phyloP scores from a whole-genome alignment of 352 stramenopile genomes.

The Hyaloperonospora arabidopsidis region DNA sequence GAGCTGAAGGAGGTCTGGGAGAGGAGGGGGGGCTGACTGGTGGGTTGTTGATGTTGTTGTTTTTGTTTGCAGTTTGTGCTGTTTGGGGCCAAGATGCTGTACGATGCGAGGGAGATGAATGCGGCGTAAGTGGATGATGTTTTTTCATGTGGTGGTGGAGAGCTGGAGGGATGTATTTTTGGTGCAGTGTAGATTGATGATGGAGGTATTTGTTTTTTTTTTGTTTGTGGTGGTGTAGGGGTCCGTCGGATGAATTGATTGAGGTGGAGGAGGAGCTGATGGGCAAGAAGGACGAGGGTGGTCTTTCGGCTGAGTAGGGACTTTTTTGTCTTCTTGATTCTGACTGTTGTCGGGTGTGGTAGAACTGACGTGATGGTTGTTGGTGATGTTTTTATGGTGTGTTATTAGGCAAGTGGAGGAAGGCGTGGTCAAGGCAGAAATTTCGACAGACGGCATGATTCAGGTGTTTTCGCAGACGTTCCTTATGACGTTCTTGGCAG shows the following conservation, averaged over 20 bases:
- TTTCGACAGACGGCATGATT: constrained; percentile 56
- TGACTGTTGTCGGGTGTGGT: neutral
- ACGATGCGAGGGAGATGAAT: constrained; percentile 78
- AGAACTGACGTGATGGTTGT: neutral
- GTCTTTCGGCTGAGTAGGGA: constrained; percentile 38
- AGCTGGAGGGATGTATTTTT: neutral
- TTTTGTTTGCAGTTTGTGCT: constrained; percentile 88
- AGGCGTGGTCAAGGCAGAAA: constrained; percentile 19
- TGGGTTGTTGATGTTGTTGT: neutral
- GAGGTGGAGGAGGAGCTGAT: constrained; percentile 82
- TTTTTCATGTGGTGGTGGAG: neutral
- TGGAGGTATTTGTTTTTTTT: constrained; percentile 1
- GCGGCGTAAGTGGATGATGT: constrained; percentile 35
- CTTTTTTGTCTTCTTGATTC: neutral
- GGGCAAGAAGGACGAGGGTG: constrained; percentile 70
- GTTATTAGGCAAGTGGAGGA: constrained; percentile 27
- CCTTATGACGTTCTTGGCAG: constrained; percentile 96
- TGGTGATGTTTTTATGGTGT: neutral
- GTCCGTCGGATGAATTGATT: constrained; percentile 69
- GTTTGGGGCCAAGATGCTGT: constrained; percentile 93
- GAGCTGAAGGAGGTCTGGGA: constrained; percentile 1
- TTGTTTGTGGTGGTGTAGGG: constrained; percentile 24
- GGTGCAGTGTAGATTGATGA: too few species aligned
- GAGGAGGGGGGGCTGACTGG: neutral
- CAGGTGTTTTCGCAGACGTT: constrained; percentile 92